Conservation (phyloP, 2,329 filamentous ascomycete genomes). For the Akanthomyces muscarius region DNA sequence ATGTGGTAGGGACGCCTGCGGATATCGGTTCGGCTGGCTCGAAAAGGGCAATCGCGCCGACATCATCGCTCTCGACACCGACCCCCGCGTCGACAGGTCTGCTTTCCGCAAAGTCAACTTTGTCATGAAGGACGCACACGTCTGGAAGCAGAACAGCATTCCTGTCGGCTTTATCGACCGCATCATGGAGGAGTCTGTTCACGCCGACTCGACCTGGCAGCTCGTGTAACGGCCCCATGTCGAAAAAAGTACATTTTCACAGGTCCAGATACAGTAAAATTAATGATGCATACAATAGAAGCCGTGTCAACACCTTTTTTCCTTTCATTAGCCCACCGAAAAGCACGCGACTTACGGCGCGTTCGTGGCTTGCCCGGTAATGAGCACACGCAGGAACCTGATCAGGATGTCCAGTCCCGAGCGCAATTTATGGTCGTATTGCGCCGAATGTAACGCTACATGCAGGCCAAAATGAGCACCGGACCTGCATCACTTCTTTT, state of each 20-base stretch:
- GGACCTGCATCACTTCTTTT: constrained; percentile 1
- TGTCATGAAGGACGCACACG: constrained; percentile 54
- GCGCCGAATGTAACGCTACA: constrained; percentile 12
- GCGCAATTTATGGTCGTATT: constrained; percentile 8
- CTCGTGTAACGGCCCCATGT: background rate
- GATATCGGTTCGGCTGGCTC: constrained; percentile 49
- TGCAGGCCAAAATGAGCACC: constrained; percentile 13
- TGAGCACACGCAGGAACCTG: background rate
- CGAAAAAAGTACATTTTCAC: background rate
- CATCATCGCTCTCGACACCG: constrained; percentile 45
- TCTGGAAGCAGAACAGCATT: constrained; percentile 41
- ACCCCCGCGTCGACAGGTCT: constrained; percentile 37
- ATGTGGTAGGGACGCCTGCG: constrained; percentile 49
- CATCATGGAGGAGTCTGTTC: constrained; percentile 11
- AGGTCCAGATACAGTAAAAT: background rate
- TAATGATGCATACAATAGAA: background rate
- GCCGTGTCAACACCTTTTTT: background rate
- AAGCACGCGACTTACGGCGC: constrained; percentile 4
- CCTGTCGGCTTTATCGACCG: constrained; percentile 17
- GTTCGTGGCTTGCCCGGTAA: background rate
- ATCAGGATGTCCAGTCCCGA: constrained; percentile 12
- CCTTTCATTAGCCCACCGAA: background rate
- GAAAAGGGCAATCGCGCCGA: constrained; percentile 47
- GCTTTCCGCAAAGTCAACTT: constrained; percentile 47
- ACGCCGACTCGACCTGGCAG: constrained; percentile 5